Percentiles rank a stretch among this genome's conserved stretches.
Evolutionary conservation across 345 rosid species (phyloP).

Genomic region (Carallia brachiata): DNA sequence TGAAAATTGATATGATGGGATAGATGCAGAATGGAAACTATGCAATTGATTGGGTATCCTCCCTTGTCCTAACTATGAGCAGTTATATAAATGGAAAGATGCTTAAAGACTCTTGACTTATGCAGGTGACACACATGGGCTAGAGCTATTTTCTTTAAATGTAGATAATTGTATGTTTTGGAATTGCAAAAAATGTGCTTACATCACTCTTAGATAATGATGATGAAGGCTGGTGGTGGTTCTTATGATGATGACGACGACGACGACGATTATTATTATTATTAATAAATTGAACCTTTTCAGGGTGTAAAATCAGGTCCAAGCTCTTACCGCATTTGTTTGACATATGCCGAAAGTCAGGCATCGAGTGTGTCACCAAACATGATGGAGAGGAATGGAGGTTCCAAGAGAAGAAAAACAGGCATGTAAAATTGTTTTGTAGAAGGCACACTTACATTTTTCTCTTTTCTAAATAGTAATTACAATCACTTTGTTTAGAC

Average conservation of each 20-base stretch:
- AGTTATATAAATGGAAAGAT: not conserved
- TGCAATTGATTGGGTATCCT: no score
- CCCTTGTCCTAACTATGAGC: not conserved
- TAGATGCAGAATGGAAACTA: no score
- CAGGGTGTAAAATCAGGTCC: constrained; percentile 70
- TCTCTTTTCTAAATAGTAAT: not conserved
- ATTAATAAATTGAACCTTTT: constrained; percentile 40
- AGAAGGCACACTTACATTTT: not conserved
- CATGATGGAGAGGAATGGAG: constrained; percentile 32
- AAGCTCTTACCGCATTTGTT: constrained; percentile 58
- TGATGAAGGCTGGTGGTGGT: no score
- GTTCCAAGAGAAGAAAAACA: constrained; percentile 66
- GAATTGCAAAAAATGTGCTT: not conserved
- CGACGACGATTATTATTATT: no score
- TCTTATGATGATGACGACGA: no score
- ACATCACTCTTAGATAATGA: no score
- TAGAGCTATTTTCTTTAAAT: not conserved
- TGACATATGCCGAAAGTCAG: constrained; percentile 48
- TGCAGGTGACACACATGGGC: not conserved
- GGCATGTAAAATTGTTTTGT: constrained; percentile 36
- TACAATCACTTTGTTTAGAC: no score
- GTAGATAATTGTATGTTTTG: constrained; percentile 4
- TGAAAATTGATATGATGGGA: not conserved
- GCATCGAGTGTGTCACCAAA: constrained; percentile 30
- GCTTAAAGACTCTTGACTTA: not conserved